phyloP scores from a whole-genome alignment of 2,329 filamentous ascomycete species.

The Aspergillus viridinutans region DNA sequence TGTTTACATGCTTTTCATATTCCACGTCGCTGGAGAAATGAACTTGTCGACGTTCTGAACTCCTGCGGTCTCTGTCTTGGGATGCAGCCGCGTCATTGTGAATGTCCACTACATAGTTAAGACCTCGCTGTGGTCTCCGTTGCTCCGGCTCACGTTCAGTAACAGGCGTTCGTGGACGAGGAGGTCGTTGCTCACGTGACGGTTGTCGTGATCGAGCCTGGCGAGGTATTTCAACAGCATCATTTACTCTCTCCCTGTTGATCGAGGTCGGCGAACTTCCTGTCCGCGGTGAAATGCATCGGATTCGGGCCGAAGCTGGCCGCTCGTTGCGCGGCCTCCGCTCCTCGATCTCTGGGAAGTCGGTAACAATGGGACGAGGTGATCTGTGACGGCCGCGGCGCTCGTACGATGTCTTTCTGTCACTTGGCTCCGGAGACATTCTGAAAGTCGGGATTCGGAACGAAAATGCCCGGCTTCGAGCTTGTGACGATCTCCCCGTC shows the following conservation, averaged over 20 bases:
- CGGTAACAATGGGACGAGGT: constrained; percentile 11
- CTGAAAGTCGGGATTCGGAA: constrained; percentile 14
- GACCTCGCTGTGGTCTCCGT: constrained; percentile 2
- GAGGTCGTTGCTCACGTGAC: constrained; percentile 4
- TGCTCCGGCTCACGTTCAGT: constrained; percentile 14
- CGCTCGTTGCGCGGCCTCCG: not conserved
- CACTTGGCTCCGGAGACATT: constrained; percentile 1
- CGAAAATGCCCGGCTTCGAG: constrained; percentile 9
- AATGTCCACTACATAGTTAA: constrained; percentile 6
- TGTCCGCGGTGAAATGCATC: constrained; percentile 5
- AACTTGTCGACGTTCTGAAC: constrained; percentile 10
- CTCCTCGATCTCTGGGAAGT: constrained; percentile 4
- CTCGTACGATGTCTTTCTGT: not conserved
- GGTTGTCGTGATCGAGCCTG: constrained; percentile 2
- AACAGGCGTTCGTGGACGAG: constrained; percentile 17
- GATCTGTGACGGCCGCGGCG: constrained; percentile 6
- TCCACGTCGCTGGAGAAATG: constrained; percentile 16
- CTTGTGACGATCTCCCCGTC: constrained; percentile 4
- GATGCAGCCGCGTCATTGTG: constrained; percentile 8
- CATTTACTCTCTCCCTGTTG: not conserved
- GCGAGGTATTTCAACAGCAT: not conserved
- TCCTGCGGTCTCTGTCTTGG: constrained; percentile 2
- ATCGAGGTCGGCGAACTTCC: not conserved
- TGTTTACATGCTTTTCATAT: constrained; percentile 8
- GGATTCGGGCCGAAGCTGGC: constrained; percentile 4